These are phyloP conservation scores for Yamadazyma laniorum DNA, from an alignment of 805 yeast species.

Conservation along the genomic window DNA sequence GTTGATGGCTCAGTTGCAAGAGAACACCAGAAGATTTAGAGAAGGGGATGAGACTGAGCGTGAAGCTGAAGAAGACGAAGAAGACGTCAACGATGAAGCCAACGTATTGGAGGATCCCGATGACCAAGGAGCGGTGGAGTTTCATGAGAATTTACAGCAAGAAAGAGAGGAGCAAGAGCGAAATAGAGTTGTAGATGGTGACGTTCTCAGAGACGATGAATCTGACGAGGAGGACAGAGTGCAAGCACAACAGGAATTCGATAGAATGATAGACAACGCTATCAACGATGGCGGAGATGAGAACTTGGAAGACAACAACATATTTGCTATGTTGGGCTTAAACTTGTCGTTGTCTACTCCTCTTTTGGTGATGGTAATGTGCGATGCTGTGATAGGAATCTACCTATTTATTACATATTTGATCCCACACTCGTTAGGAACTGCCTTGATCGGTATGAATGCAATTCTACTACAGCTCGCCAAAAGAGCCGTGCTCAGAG, in stretches of 20 bases:
- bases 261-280: constrained; percentile 3
- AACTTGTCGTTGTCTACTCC: constrained; percentile 36
- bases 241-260: constrained; percentile 5
- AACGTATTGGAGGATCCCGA: background rate
- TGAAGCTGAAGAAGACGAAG: constrained; percentile 9
- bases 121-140: background rate
- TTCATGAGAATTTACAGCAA: background rate
- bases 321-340: constrained; percentile 38
- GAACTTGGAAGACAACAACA: constrained; percentile 10
- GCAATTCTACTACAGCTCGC: constrained; percentile 14
- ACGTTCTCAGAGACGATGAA: background rate
- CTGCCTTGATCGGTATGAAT: constrained; percentile 10
- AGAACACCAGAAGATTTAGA: constrained; percentile 9
- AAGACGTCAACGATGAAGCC: background rate
- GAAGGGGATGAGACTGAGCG: background rate
- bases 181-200: background rate
- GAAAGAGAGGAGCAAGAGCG: background rate
- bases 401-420: constrained; percentile 45
- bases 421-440: constrained; percentile 49
- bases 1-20: constrained; percentile 15
- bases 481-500: constrained; percentile 1
- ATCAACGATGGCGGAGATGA: constrained; percentile 3
- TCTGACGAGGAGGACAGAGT: background rate
- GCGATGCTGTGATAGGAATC: constrained; percentile 30
- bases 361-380: constrained; percentile 29